Percentiles rank a stretch among this genome's conserved stretches.
phyloP scores from a whole-genome alignment of 2,329 filamentous ascomycete genomes.

The Botryotinia calthae region DNA sequence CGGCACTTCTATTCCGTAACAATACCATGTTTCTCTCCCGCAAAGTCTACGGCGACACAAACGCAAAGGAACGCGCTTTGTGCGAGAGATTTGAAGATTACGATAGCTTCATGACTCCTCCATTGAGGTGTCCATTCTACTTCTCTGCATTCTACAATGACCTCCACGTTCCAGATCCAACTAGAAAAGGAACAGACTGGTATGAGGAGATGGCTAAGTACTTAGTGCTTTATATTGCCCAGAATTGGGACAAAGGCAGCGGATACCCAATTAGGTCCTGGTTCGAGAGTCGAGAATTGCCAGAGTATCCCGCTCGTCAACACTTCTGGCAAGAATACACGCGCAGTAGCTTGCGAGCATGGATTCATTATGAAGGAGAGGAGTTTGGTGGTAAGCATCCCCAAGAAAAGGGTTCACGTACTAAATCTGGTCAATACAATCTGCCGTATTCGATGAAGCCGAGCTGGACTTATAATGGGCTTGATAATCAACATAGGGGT shows the following conservation, averaged over 20 bases:
- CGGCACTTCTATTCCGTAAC: neutral
- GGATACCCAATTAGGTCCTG: neutral
- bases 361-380: neutral
- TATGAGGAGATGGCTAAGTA: neutral
- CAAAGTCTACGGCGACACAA: neutral
- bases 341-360: neutral
- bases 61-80: neutral
- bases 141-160: neutral
- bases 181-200: neutral
- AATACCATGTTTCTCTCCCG: neutral
- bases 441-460: neutral
- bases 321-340: neutral
- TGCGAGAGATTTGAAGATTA: neutral
- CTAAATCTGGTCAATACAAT: neutral
- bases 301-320: neutral
- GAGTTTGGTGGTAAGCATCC: neutral
- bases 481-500: neutral
- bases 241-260: neutral
- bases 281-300: neutral
- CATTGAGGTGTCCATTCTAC: fast-evolving
- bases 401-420: neutral
- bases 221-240: neutral
- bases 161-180: neutral
- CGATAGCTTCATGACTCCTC: neutral
- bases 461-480: neutral